Conservation (phyloP, 2,329 filamentous ascomycete genomes). For the Pseudogymnoascus sp. region DNA sequence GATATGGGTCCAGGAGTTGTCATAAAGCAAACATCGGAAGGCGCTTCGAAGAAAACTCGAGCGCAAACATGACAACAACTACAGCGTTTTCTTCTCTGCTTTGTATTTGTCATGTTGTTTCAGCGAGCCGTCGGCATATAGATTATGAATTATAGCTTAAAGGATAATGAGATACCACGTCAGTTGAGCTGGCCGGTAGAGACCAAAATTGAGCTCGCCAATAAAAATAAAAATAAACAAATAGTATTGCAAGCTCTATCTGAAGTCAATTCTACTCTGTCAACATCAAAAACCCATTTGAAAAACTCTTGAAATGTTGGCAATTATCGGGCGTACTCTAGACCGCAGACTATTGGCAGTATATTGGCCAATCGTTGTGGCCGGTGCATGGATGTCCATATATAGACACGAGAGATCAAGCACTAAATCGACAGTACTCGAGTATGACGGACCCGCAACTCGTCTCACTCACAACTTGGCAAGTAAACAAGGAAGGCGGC, state of each 20-base stretch:
- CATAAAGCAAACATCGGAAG: neutral
- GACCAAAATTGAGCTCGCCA: neutral
- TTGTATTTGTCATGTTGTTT: conserved; percentile 8
- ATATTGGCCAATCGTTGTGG: neutral
- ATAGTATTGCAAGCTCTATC: neutral
- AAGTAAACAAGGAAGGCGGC: conserved; percentile 1
- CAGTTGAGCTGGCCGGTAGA: conserved; percentile 1
- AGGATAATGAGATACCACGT: neutral
- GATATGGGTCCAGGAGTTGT: conserved; percentile 3
- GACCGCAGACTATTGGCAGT: neutral
- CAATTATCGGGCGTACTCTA: neutral
- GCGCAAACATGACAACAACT: neutral
- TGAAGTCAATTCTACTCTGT: neutral
- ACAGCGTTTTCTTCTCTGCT: neutral
- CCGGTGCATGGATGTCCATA: neutral
- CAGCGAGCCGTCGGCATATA: conserved; percentile 2
- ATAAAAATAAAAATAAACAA: neutral
- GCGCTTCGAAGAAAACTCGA: neutral
- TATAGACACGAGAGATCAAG: neutral
- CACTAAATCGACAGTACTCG: conserved; percentile 1
- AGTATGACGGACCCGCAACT: neutral
- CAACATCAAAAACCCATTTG: neutral
- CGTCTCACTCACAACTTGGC: neutral
- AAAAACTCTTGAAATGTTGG: neutral
- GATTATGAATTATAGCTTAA: conserved; percentile 6